Conservation (phyloP, 352 stramenopile genomes). For the Saprolegnia diclina region DNA sequence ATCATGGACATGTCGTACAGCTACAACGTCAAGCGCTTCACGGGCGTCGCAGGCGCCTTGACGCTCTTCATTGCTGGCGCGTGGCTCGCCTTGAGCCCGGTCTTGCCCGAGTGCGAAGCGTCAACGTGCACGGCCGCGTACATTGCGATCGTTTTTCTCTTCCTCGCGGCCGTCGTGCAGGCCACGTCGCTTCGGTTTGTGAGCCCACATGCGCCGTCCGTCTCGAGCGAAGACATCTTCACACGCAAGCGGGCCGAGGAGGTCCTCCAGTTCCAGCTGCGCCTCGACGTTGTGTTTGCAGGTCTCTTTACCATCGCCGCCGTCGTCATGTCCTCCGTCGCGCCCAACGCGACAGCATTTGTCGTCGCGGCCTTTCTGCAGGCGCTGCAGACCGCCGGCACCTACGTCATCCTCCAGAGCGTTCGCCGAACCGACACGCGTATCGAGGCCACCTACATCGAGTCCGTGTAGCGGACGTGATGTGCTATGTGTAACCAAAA, state of each 20-base stretch:
- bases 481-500: background rate
- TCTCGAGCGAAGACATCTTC: background rate
- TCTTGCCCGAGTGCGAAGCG: background rate
- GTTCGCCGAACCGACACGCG: background rate
- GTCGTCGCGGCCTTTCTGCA: slow-evolving; percentile 9
- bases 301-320: background rate
- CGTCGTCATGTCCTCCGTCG: background rate
- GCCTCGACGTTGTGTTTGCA: background rate
- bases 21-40: background rate
- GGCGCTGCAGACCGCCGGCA: background rate
- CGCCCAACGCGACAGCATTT: background rate
- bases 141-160: background rate
- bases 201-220: background rate
- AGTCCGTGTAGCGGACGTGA: background rate
- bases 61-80: background rate
- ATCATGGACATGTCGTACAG: slow-evolving; percentile 11
- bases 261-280: slow-evolving; percentile 1
- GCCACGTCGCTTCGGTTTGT: background rate
- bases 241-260: background rate
- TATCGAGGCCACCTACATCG: slow-evolving; percentile 12
- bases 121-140: background rate
- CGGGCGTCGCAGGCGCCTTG: background rate
- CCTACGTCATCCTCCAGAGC: slow-evolving; percentile 1
- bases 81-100: background rate
- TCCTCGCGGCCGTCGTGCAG: background rate